Percentiles rank a stretch among this genome's conserved stretches.
phyloP scores from a whole-genome alignment of 768 basidiomycete species.

The Suillus bovinus region DNA sequence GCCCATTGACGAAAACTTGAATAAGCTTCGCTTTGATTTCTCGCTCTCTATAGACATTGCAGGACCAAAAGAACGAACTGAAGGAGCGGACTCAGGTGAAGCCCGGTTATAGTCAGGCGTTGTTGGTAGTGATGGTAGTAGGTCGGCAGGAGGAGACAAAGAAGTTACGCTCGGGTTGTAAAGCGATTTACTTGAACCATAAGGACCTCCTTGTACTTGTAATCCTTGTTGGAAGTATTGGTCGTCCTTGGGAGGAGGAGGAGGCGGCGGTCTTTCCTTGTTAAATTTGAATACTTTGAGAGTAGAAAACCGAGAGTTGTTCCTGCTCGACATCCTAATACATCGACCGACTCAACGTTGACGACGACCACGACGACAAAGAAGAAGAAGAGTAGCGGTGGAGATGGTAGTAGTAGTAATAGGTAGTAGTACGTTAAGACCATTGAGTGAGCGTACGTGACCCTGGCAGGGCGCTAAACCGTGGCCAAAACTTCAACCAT shows the following conservation, averaged over 20 bases:
- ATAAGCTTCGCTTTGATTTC: conserved; percentile 32
- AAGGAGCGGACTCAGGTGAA: conserved; percentile 19
- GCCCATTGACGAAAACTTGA: conserved; percentile 37
- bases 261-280: conserved; percentile 45
- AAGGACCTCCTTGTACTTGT: not conserved
- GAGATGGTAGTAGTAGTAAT: not conserved
- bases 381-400: not conserved
- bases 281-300: conserved; percentile 45
- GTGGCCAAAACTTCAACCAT: conserved; percentile 3
- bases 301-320: conserved; percentile 41
- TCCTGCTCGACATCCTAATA: conserved; percentile 12
- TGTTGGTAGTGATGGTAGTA: conserved; percentile 25
- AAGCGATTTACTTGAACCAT: conserved; percentile 32
- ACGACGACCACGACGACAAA: no score
- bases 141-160: conserved; percentile 34
- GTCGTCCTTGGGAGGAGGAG: conserved; percentile 65
- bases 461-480: not conserved
- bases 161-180: conserved; percentile 47
- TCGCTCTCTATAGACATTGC: conserved; percentile 24
- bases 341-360: not conserved
- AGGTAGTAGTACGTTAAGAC: conserved; percentile 2
- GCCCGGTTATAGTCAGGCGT: conserved; percentile 21
- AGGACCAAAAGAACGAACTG: conserved; percentile 8
- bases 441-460: conserved; percentile 1
- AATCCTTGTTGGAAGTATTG: conserved; percentile 37